Base-by-base conservation (phyloP, 179 eudicot genomes). In the Camellia oleifera region DNA sequence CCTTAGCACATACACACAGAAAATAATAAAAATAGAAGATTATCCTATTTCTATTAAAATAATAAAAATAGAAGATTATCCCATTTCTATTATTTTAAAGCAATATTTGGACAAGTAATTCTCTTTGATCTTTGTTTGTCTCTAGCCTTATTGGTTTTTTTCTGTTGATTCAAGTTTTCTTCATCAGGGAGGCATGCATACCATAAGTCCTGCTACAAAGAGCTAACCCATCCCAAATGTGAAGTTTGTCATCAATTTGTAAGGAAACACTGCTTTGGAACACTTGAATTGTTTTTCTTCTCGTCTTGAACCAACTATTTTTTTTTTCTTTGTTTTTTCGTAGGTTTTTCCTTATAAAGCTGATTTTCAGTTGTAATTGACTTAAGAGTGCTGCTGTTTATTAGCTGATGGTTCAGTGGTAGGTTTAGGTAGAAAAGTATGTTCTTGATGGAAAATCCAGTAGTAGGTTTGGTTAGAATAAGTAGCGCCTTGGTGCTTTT, bases 241-340 rank as follows among this genome's bases (percentile, higher is more conserved):
- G 99, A 97, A 83, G 97, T 97, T 78, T 97, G 99, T 81, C 94
- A 90, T 79, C 97, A 93, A 76, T 94, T 91, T 90, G 98, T 97
- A 89, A 91, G 97, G 53, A 81, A 48, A 54, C 77, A 60, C 62
- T 72, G 61, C 53, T 69, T 50, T 75, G 57, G 76, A 26, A 68
- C 71, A 67, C 44, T 40, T 79, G 76, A 46, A 63, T 42, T 56
- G 42, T 10, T 66, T 80, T 40, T 65, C 46, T 75, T 69, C 58
- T 77, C 50, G 72, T 26, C 76, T 15, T 56, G 12, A 26, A 14
- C 63, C 26, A 42, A 42, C 26, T 42, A 17, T 20, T 1, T 54
- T 54, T 7, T 26, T 26, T 26, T 26, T 32, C 40, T 32, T 32
- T 32, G 40, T 32, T 32, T 32, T 42, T 9, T 5, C 42, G 46